Evolutionary conservation across 2,329 filamentous ascomycete species (phyloP).

Genomic region (Xylariaceae sp.): DNA sequence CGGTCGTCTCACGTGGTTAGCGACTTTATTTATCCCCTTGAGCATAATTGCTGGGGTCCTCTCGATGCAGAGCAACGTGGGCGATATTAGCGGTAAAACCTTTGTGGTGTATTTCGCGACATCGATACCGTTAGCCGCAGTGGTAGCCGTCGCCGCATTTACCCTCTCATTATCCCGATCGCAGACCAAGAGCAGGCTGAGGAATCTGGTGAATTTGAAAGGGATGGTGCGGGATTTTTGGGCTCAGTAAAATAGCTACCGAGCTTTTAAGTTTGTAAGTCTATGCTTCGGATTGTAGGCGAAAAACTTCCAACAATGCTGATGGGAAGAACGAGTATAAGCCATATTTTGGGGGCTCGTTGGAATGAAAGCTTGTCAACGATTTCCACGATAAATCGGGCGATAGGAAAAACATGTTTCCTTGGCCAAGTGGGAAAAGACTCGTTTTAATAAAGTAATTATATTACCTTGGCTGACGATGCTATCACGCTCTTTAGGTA

Average conservation of each 20-base stretch:
- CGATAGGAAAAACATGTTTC: no score
- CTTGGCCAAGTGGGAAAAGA: no score
- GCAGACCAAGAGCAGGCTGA: neutral
- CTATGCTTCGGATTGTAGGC: no score
- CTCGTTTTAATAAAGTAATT: no score
- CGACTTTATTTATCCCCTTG: conserved; percentile 45
- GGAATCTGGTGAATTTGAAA: neutral
- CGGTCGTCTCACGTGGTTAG: conserved; percentile 43
- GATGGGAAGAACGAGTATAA: no score
- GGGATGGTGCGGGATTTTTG: neutral
- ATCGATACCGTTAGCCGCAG: conserved; percentile 33
- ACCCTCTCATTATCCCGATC: conserved; percentile 12
- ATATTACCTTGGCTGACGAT: no score
- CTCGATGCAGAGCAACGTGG: conserved; percentile 39
- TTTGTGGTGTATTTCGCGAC: conserved; percentile 34
- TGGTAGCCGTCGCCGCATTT: conserved; percentile 21
- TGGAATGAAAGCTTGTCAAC: no score
- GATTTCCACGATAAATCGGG: no score
- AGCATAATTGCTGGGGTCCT: conserved; percentile 41
- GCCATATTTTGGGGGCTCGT: no score
- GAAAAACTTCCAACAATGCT: no score
- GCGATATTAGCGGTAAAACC: conserved; percentile 26
- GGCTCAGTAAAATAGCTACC: neutral
- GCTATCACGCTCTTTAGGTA: no score
- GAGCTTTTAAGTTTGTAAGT: neutral